Conservation (phyloP, 257 asterid genomes). For the Solanum medicagineum region DNA sequence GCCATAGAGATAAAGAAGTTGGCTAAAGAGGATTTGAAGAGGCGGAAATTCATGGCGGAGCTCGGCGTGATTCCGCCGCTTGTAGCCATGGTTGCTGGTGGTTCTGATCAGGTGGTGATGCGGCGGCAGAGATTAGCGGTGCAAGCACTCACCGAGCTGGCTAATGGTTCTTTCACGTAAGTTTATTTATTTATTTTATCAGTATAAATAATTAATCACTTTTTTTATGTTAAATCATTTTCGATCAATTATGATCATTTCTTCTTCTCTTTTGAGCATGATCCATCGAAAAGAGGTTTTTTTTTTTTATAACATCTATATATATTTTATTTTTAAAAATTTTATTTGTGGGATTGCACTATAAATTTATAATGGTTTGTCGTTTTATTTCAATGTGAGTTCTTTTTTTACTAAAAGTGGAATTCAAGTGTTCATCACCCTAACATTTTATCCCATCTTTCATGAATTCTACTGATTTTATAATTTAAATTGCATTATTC, state of each 20-base stretch:
- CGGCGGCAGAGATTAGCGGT: conserved; percentile 48
- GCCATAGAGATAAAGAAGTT: conserved; percentile 48
- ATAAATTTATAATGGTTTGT: background rate
- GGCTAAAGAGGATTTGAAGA: conserved; percentile 37
- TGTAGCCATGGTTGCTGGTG: conserved; percentile 65
- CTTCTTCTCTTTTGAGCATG: too few species aligned
- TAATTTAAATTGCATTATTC: background rate
- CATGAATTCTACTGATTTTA: background rate
- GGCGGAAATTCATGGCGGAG: conserved; percentile 70
- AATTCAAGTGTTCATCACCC: background rate
- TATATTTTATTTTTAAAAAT: too few species aligned
- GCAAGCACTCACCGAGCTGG: conserved; percentile 47
- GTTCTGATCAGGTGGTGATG: conserved; percentile 35
- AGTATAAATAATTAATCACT: background rate
- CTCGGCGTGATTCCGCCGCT: conserved; percentile 90
- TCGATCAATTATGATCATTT: background rate
- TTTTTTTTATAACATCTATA: too few species aligned
- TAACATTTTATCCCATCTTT: background rate
- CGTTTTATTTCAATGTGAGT: background rate
- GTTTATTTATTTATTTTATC: conserved; percentile 5
- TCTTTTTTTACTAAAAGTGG: background rate
- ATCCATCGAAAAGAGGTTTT: too few species aligned
- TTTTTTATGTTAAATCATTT: background rate
- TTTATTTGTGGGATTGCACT: too few species aligned
- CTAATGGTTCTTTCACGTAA: conserved; percentile 75